Conservation (phyloP, 2,329 filamentous ascomycete species). For the Hypoxylon sp. region DNA sequence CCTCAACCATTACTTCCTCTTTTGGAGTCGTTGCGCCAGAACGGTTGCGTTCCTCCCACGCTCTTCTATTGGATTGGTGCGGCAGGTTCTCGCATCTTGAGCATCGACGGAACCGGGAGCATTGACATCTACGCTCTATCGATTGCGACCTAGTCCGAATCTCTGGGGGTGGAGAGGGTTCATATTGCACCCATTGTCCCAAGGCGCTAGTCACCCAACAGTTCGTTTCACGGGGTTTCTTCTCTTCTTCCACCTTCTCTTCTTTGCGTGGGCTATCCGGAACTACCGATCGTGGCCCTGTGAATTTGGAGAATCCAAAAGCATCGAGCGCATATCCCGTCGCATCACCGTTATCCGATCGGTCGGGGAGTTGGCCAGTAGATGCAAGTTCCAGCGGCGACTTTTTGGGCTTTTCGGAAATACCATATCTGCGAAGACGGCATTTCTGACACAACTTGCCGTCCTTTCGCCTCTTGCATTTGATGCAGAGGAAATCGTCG, state of each 20-base stretch:
- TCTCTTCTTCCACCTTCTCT: not conserved
- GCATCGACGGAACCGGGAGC: not conserved
- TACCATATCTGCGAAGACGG: not conserved
- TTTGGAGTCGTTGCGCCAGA: not conserved
- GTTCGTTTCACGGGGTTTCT: not conserved
- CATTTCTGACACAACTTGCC: constrained; percentile 1
- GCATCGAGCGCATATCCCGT: not conserved
- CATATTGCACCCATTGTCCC: not conserved
- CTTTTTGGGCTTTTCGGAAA: not conserved
- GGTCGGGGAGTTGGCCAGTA: not conserved
- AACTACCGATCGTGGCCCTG: not conserved
- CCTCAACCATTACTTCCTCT: not conserved
- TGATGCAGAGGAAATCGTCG: not conserved
- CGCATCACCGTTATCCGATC: not conserved
- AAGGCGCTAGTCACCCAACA: not conserved
- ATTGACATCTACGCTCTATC: not conserved
- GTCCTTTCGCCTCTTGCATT: not conserved
- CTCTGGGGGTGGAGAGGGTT: not conserved
- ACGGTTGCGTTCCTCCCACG: not conserved
- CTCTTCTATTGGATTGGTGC: not conserved
- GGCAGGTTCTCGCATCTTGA: not conserved
- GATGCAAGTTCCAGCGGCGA: not conserved
- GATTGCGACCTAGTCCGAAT: not conserved
- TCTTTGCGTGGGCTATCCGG: not conserved
- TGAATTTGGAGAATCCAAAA: not conserved